Conservation (phyloP, 2,329 filamentous ascomycete genomes). For the Cladosporium sp. region DNA sequence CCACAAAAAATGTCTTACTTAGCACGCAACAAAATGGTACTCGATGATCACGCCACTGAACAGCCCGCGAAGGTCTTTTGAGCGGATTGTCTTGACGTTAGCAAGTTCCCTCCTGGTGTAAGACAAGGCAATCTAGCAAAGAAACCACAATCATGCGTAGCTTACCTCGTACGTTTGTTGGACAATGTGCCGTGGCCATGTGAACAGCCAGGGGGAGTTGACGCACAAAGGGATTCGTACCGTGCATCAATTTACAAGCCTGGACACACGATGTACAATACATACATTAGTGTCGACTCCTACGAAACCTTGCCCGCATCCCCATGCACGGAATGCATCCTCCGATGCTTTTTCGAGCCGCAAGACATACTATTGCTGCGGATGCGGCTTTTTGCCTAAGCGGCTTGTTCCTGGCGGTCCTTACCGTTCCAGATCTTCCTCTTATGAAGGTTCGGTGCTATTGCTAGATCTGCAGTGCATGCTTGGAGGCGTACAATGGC, state of each 20-base stretch:
- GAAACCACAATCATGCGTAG: too few relatives aligned
- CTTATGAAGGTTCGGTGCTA: background rate
- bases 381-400: too few relatives aligned
- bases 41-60: too few relatives aligned
- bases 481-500: background rate
- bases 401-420: conserved; percentile 2
- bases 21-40: background rate
- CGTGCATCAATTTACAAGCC: background rate
- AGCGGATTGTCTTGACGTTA: too few relatives aligned
- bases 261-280: background rate
- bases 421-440: background rate
- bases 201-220: background rate
- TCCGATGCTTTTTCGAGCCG: background rate
- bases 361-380: background rate
- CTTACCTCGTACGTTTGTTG: too few relatives aligned
- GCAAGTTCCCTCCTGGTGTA: too few relatives aligned
- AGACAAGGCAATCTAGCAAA: too few relatives aligned
- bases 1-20: background rate
- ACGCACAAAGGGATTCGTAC: background rate
- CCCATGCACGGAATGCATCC: too few relatives aligned
- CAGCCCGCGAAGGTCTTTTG: too few relatives aligned
- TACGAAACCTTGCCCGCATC: background rate
- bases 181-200: background rate
- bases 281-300: background rate
- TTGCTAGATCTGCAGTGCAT: background rate